These are phyloP conservation scores for Cryptosporidium canis DNA, from an alignment of 169 alveolate species.

Conservation along the genomic window DNA sequence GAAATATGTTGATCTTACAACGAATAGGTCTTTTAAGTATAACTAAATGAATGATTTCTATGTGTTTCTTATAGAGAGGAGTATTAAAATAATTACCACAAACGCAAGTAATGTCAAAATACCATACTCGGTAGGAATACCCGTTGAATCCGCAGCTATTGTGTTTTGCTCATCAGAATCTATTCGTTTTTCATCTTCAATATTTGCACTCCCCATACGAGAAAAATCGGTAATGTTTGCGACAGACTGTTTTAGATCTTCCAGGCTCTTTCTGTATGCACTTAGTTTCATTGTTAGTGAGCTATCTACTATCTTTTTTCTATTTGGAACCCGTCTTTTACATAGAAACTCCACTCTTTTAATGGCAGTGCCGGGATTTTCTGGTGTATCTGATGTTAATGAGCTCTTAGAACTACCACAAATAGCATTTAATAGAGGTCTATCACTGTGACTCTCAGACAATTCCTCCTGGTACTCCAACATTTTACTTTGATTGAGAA, in stretches of 20 bases:
- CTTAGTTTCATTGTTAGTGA: neutral
- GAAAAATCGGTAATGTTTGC: neutral
- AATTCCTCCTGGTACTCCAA: neutral
- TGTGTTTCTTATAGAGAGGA: too few species aligned
- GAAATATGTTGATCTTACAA: too few species aligned
- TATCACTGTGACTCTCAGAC: neutral
- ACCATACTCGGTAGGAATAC: neutral
- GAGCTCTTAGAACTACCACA: neutral
- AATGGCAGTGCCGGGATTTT: neutral
- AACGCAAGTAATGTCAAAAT: neutral
- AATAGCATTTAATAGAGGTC: neutral
- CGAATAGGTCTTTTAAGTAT: neutral
- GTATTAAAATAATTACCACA: neutral
- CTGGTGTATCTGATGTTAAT: neutral
- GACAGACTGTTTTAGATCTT: neutral
- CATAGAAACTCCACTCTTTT: neutral
- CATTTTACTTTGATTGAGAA: neutral
- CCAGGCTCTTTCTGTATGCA: slow-evolving; percentile 5
- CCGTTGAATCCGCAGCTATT: neutral
- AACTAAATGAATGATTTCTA: too few species aligned
- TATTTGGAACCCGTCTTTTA: neutral
- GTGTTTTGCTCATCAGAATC: neutral
- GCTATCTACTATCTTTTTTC: neutral
- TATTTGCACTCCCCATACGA: neutral
- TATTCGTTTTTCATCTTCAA: neutral